Evolutionary conservation across 768 basidiomycete species (phyloP), one percentile per base, ranked within the genome.

Genomic region (Amylocystis lapponica): DNA sequence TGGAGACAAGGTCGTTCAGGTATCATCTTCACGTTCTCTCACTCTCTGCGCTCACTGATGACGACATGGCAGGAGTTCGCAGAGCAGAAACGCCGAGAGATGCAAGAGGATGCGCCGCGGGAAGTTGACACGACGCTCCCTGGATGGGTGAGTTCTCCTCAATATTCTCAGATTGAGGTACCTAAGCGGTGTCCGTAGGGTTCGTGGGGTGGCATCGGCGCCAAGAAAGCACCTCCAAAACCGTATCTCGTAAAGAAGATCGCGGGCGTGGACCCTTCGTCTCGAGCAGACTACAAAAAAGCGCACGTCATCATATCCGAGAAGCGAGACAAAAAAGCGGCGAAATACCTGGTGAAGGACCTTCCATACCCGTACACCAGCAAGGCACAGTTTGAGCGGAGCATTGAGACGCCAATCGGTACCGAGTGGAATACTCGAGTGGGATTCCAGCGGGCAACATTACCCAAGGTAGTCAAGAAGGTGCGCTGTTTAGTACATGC

Each of bases 251-350:
- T 94, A 61, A 91, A 91, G 57, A 83, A 84, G 55, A 66, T 90
- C 21, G 76, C 88, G 0, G 94, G 95, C 13, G 70, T 97, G 50
- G 81, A 84, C 50, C 85, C 89, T 0, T 69, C 71, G 14, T 67
- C 80, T 37, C 88, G 96, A 33, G 83, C 85, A 12, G 96, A 99
- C 63, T 83, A 82, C 55, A 72, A 73, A 48, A 90, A 90, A 57
- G 74, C 81, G 10, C 84, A 96, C 59, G 78, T 98, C 57, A 96
- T 99, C 68, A 88, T 99, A 55, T 92, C 90, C 2, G 95, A 99
- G 65, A 90, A 86, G 65, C 81, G 83, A 46, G 95, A 98, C 68
- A 91, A 90, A 68, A 96, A 96, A 61, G 93, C 89, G 0, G 68
- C 79, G 13, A 88, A 91, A 65, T 97, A 94, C 61, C 72, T 82